These are phyloP conservation scores for Rossbeevera mucosa DNA, from an alignment of 768 basidiomycete species.

Conservation along the genomic window DNA sequence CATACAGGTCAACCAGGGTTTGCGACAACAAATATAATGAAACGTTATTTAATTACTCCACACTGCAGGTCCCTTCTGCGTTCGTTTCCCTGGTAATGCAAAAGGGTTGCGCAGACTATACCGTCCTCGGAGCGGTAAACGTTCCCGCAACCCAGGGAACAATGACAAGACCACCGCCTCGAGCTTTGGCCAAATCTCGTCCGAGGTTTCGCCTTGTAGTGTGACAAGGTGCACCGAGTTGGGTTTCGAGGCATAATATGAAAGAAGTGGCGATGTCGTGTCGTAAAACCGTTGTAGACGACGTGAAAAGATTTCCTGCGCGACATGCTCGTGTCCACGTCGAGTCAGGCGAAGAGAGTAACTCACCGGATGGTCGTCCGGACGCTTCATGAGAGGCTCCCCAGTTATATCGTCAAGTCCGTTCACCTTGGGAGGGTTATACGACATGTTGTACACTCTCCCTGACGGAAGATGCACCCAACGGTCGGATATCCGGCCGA, in stretches of 20 bases:
- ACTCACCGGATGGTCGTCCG: constrained; percentile 85
- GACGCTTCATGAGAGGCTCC: constrained; percentile 80
- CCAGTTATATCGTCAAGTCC: constrained; percentile 85
- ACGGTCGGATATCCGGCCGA: constrained; percentile 82
- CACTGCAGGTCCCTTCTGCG: constrained; percentile 9
- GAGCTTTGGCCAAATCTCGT: constrained; percentile 87
- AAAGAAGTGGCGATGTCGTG: constrained; percentile 76
- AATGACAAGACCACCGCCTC: constrained; percentile 53
- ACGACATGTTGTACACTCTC: constrained; percentile 84
- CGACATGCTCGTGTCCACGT: not conserved
- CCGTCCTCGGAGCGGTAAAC: constrained; percentile 41
- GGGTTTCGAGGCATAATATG: constrained; percentile 52
- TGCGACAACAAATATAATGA: constrained; percentile 2
- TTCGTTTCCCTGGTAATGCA: constrained; percentile 26
- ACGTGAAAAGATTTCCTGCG: constrained; percentile 71
- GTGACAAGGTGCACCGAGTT: constrained; percentile 47
- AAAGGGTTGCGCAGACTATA: constrained; percentile 55
- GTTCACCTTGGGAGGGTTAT: constrained; percentile 75
- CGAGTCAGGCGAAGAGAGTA: not conserved
- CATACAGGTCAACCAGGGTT: constrained; percentile 1
- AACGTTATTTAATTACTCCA: constrained; percentile 12
- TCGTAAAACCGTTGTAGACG: constrained; percentile 74
- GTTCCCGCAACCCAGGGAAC: constrained; percentile 59
- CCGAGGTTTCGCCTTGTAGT: constrained; percentile 69
- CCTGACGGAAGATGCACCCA: constrained; percentile 88